Percentiles rank a stretch among this genome's conserved stretches.
Evolutionary conservation across 2,329 filamentous ascomycete species (phyloP).

Genomic region (Passalora sequoiae): DNA sequence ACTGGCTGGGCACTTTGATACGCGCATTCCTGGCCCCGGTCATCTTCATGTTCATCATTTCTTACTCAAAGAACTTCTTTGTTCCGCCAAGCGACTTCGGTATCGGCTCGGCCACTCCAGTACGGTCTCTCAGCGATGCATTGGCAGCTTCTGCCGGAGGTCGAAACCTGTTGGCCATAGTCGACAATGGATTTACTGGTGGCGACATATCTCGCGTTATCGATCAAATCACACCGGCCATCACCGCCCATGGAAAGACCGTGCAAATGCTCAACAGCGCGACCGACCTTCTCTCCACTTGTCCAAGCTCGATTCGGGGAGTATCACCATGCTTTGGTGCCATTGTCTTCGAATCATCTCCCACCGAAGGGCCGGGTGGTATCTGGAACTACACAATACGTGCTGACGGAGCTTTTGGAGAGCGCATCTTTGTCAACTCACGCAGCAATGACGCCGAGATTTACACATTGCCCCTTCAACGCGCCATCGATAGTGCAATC

Average conservation of each 20-base stretch:
- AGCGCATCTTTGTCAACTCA: slow-evolving; percentile 59
- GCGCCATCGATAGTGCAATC: slow-evolving; percentile 71
- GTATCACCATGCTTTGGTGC: slow-evolving; percentile 69
- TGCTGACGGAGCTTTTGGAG: slow-evolving; percentile 65
- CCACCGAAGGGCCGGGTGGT: slow-evolving; percentile 59
- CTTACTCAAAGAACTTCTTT: slow-evolving; percentile 70
- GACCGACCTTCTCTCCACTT: slow-evolving; percentile 57
- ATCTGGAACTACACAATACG: slow-evolving; percentile 84
- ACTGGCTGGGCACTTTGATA: slow-evolving; percentile 50
- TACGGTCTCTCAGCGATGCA: slow-evolving; percentile 62
- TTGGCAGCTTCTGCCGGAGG: slow-evolving; percentile 54
- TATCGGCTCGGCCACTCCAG: slow-evolving; percentile 56
- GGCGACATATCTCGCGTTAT: slow-evolving; percentile 72
- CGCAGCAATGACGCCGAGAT: slow-evolving; percentile 68
- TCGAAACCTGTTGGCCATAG: slow-evolving; percentile 67
- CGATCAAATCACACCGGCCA: slow-evolving; percentile 53
- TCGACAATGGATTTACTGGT: slow-evolving; percentile 64
- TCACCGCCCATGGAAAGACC: slow-evolving; percentile 52
- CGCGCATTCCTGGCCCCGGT: slow-evolving; percentile 54
- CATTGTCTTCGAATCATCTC: slow-evolving; percentile 69
- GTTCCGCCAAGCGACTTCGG: slow-evolving; percentile 71
- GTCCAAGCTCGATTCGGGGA: slow-evolving; percentile 54
- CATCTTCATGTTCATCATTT: slow-evolving; percentile 48
- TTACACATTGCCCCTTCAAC: slow-evolving; percentile 74
- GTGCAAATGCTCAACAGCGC: slow-evolving; percentile 53